Conservation (phyloP, 2,329 filamentous ascomycete genomes). For the Aspergillus nomiae region DNA sequence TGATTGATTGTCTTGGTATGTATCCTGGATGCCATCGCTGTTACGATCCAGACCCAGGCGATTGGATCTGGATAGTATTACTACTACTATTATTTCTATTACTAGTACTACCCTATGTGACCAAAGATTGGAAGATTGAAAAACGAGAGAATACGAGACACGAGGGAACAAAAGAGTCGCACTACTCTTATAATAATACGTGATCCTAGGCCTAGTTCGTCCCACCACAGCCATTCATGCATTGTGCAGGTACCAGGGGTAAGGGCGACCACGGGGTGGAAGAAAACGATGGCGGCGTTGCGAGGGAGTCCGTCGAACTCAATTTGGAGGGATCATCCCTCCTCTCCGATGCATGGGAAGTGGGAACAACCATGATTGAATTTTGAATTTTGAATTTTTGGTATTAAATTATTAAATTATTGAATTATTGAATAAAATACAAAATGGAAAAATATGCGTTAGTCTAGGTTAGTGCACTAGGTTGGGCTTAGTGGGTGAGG, state of each 20-base stretch:
- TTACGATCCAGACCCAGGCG: not conserved
- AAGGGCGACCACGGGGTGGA: conserved; percentile 8
- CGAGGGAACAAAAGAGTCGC: not conserved
- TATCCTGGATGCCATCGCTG: not conserved
- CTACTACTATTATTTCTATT: no score
- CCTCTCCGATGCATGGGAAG: not conserved
- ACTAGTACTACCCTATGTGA: no score
- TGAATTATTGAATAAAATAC: not conserved
- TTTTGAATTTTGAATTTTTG: no score
- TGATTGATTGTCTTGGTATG: not conserved
- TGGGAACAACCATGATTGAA: no score
- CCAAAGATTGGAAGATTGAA: not conserved
- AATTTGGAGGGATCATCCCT: not conserved
- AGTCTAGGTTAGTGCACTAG: not conserved
- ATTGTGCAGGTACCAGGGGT: conserved; percentile 16
- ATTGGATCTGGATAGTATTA: not conserved
- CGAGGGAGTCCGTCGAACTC: conserved; percentile 13
- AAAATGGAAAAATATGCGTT: not conserved
- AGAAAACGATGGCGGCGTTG: conserved; percentile 3
- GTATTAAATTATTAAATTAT: not conserved
- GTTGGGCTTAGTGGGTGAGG: not conserved
- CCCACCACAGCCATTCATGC: not conserved
- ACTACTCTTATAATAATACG: not conserved
- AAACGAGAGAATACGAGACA: not conserved
- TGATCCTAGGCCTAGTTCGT: not conserved